Base-by-base conservation (phyloP, 192 early-diverging fungal genomes). In the Gryganskiella cystojenkinii region DNA sequence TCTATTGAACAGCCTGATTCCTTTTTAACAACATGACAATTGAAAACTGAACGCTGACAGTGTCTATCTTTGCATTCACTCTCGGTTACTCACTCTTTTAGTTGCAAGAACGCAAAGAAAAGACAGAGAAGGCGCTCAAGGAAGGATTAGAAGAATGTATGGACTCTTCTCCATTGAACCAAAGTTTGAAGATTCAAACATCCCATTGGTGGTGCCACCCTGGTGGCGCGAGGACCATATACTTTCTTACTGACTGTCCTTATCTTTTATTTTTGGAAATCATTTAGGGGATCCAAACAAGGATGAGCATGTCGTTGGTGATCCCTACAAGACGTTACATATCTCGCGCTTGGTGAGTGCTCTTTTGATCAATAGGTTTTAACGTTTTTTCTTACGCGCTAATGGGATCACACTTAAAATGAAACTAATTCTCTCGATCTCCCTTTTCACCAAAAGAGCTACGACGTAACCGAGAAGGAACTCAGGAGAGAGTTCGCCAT, bases 261-360 rank as follows among this genome's bases (percentile, higher is more conserved):
- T 10, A 28, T 42, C 54, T 49, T 47, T 34, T 37, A 34, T 24
- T 35, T 47, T 43, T 6, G 20, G 30, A 24, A 27, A 15, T 31
- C 49, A 46, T 75, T 3, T 52, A 89, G 87, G 92, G 92, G 85
- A 94, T 64, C 93, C 94, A 20, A 84, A 84, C 30, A 84, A 88
- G 14, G 93, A 96, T 74, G 79, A 89, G 14, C 81, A 93, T 17
- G 87, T 91, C 8, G 85, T 86, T 1, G 90, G 91, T 4, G 95
- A 98, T 80, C 95, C 97, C 0, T 98, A 94, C 88, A 95, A 95
- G 63, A 97, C 96, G 14, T 79, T 98, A 5, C 93, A 98, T 61
- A 92, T 99, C 1, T 90, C 88, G 22, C 89, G 95, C 24, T 82
- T 99, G 72, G 91, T 92, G 79, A 11, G 56, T 59, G n/a, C n/a